These are phyloP conservation scores for Venturia pyrina DNA, from an alignment of 2,329 filamentous ascomycete species.

Conservation along the genomic window DNA sequence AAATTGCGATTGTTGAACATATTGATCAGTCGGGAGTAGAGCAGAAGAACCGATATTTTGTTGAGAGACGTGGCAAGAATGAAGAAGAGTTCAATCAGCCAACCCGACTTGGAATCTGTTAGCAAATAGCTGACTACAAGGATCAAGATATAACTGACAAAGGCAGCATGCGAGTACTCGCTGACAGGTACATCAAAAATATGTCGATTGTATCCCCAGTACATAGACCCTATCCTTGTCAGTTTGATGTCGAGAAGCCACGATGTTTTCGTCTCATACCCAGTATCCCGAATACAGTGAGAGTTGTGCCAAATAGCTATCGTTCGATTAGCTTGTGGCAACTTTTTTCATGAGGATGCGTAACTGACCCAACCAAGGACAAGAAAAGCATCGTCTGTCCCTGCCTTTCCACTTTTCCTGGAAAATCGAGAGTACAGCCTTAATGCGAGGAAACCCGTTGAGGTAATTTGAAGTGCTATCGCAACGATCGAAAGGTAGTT, in stretches of 20 bases:
- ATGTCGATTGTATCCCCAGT: constrained; percentile 23
- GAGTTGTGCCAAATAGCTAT: constrained; percentile 1
- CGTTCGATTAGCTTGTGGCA: not conserved
- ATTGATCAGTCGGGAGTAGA: constrained; percentile 26
- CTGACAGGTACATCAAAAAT: constrained; percentile 23
- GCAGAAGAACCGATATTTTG: constrained; percentile 28
- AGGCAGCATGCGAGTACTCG: constrained; percentile 14
- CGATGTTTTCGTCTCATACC: not conserved
- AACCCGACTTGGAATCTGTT: constrained; percentile 17
- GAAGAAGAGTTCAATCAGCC: constrained; percentile 26
- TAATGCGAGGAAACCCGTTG: not conserved
- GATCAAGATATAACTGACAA: constrained; percentile 13
- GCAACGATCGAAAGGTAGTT: not conserved
- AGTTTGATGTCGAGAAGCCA: not conserved
- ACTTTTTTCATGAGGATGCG: not conserved
- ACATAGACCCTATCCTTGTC: constrained; percentile 15
- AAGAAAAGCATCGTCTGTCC: constrained; percentile 7
- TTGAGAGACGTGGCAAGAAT: constrained; percentile 23
- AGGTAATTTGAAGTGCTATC: constrained; percentile 2
- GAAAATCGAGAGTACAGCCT: not conserved
- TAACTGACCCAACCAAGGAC: constrained; percentile 1
- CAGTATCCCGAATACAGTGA: constrained; percentile 1
- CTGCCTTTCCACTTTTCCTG: not conserved
- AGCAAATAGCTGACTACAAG: not conserved
- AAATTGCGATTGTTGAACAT: constrained; percentile 19